A percentile compares a stretch with the other conserved stretches of the same genome.
phyloP scores from a whole-genome alignment of 2,329 filamentous ascomycete species.

The Lachnellula suecica region DNA sequence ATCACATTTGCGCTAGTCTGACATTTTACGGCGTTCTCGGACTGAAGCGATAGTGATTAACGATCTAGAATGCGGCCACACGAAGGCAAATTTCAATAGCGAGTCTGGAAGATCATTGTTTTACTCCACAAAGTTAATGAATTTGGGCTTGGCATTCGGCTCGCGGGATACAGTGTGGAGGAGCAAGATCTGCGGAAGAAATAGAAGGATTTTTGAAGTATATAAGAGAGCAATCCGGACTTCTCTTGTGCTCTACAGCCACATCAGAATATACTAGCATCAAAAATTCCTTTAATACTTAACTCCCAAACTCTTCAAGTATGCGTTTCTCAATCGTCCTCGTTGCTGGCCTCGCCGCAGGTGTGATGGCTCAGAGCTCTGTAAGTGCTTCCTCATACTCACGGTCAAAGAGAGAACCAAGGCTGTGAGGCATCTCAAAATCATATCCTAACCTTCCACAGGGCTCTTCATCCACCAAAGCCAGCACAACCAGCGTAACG shows the following conservation, averaged over 20 bases:
- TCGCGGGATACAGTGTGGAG: background rate
- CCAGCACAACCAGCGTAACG: background rate
- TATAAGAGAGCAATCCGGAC: background rate
- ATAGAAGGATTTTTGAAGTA: background rate
- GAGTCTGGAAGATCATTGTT: no score
- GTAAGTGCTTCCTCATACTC: no score
- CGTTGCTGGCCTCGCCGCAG: conserved; percentile 10
- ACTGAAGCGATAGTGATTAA: background rate
- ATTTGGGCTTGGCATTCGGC: background rate
- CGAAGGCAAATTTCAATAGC: no score
- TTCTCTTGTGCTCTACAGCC: no score
- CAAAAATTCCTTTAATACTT: background rate
- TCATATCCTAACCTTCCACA: background rate
- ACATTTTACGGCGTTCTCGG: background rate
- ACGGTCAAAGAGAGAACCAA: no score
- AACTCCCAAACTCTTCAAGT: background rate
- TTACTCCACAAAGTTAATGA: no score
- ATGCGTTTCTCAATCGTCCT: conserved; percentile 20
- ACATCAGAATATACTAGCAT: background rate
- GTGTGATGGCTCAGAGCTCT: conserved; percentile 13
- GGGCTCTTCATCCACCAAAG: background rate
- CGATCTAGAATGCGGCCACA: background rate
- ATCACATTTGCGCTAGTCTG: background rate
- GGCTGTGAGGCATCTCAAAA: no score
- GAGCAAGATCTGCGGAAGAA: background rate